Evolutionary conservation across 2,329 filamentous ascomycete species (phyloP).

Genomic region (Magnaporthiopsis rhizophila): DNA sequence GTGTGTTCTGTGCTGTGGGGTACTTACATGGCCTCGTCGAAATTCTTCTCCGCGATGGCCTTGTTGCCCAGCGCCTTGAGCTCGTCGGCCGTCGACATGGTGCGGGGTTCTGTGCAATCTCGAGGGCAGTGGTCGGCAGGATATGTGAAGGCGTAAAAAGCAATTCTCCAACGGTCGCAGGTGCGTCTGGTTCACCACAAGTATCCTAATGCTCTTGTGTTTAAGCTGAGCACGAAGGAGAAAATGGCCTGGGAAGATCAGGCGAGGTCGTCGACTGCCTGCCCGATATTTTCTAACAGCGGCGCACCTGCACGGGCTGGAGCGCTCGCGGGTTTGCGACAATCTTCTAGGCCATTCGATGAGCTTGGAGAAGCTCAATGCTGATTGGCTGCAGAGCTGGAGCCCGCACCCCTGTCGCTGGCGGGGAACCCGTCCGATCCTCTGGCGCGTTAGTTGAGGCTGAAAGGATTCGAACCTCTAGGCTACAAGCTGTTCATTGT

Average conservation of each 20-base stretch:
- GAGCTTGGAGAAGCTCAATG: neutral
- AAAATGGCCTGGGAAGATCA: neutral
- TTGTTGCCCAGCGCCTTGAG: conserved; percentile 98
- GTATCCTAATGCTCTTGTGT: neutral
- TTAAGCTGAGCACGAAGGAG: neutral
- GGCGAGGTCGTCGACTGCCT: neutral
- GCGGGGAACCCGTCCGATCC: neutral
- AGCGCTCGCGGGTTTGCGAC: conserved; percentile 8
- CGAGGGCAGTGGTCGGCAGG: neutral
- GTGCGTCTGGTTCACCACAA: neutral
- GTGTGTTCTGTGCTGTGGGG: neutral
- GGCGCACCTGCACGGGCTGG: conserved; percentile 9
- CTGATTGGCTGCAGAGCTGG: neutral
- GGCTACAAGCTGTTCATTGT: neutral
- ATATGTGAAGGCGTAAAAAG: neutral
- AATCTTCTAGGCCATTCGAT: conserved; percentile 20
- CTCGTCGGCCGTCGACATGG: conserved; percentile 60
- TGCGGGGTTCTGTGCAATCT: neutral
- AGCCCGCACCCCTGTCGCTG: neutral
- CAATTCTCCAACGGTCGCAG: neutral
- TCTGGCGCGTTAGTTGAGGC: neutral
- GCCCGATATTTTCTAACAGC: neutral
- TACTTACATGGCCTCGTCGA: conserved; percentile 86
- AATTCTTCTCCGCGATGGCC: conserved; percentile 96
- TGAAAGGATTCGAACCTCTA: neutral